phyloP scores from a whole-genome alignment of 2,329 filamentous ascomycete genomes.

The Thermothelomyces thermophilus region DNA sequence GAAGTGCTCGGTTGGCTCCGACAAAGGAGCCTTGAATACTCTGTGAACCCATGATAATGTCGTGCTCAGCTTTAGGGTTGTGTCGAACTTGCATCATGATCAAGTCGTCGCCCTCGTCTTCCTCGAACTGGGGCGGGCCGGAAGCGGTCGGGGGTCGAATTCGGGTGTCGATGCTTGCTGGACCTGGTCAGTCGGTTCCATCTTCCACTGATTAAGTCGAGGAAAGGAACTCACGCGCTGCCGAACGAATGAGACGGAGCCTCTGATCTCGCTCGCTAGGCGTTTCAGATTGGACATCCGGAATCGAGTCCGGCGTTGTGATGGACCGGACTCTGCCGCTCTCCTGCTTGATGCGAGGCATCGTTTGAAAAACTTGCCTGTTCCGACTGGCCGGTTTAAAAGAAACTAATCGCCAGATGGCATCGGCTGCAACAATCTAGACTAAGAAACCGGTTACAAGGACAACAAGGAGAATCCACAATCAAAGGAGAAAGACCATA shows the following conservation, averaged over 20 bases:
- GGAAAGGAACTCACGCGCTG: slow-evolving; percentile 19
- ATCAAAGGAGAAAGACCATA: no score
- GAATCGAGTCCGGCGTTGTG: background rate
- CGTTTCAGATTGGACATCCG: slow-evolving; percentile 3
- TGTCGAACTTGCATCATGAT: slow-evolving; percentile 28
- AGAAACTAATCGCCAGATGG: background rate
- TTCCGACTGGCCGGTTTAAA: background rate
- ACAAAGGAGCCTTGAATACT: slow-evolving; percentile 27
- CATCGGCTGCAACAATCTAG: background rate
- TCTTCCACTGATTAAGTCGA: background rate
- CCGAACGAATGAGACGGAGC: slow-evolving; percentile 17
- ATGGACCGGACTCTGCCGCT: background rate
- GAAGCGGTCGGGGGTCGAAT: background rate
- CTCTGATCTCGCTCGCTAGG: slow-evolving; percentile 9
- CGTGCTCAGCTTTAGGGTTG: slow-evolving; percentile 10
- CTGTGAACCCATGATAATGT: slow-evolving; percentile 3
- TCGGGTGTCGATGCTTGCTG: slow-evolving; percentile 29
- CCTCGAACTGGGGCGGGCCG: slow-evolving; percentile 3
- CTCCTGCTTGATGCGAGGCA: slow-evolving; percentile 12
- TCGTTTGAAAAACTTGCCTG: background rate
- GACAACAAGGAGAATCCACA: no score
- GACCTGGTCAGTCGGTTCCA: slow-evolving; percentile 1
- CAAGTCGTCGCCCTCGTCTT: slow-evolving; percentile 22
- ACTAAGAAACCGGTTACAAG: background rate
- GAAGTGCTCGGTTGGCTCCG: slow-evolving; percentile 35